phyloP scores from a whole-genome alignment of 345 rosid genomes.

The Rhodamnia rubescens region DNA sequence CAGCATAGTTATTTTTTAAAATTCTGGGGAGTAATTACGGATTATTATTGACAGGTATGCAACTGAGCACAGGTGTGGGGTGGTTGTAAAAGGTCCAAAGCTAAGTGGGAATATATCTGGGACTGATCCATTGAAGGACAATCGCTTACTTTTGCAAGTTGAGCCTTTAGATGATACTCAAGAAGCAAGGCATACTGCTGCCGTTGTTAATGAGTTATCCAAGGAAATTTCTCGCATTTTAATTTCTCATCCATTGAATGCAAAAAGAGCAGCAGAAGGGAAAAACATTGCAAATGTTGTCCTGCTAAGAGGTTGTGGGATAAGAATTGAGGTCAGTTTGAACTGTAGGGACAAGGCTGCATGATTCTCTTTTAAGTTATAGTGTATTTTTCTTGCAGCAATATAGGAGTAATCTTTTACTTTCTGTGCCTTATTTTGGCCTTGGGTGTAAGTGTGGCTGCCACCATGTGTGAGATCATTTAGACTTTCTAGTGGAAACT shows the following conservation, averaged over 20 bases:
- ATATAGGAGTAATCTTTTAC: not conserved
- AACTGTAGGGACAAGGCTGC: not conserved
- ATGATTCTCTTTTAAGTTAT: not conserved
- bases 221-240: slow-evolving; percentile 67
- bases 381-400: not conserved
- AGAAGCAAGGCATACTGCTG: slow-evolving; percentile 80
- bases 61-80: slow-evolving; percentile 94
- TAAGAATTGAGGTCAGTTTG: slow-evolving; percentile 73
- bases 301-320: slow-evolving; percentile 91
- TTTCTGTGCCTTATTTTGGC: not conserved
- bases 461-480: not conserved
- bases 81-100: slow-evolving; percentile 88
- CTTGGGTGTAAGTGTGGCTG: not conserved
- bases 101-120: slow-evolving; percentile 93
- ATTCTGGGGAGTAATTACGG: not conserved
- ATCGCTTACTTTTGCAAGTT: slow-evolving; percentile 68
- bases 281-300: slow-evolving; percentile 81
- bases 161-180: slow-evolving; percentile 72
- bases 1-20: not conserved
- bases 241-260: slow-evolving; percentile 63
- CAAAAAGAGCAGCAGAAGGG: slow-evolving; percentile 60
- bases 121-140: slow-evolving; percentile 91
- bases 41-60: slow-evolving; percentile 52
- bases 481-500: not conserved
- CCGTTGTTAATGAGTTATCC: slow-evolving; percentile 78